A percentile compares a stretch with the other conserved stretches of the same genome.
Conservation (phyloP, 345 rosid species). For the Hevea brasiliensis region DNA sequence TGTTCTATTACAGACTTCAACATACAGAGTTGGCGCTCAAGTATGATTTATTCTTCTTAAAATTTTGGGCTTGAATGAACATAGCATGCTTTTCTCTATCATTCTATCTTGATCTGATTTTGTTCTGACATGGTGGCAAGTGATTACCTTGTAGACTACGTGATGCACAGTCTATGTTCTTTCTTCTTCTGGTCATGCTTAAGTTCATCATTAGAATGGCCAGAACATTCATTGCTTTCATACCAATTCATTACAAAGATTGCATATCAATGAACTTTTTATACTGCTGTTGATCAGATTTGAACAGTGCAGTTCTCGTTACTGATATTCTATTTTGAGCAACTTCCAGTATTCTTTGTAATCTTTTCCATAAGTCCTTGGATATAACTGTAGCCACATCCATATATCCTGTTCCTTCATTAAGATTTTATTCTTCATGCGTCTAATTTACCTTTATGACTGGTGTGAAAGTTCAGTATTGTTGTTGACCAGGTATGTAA, state of each 20-base stretch:
- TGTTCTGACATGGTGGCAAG: neutral
- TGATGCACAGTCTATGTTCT: neutral
- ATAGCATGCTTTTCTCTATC: slow-evolving; percentile 3
- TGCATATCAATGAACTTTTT: neutral
- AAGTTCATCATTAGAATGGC: neutral
- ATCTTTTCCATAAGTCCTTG: neutral
- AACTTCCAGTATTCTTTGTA: neutral
- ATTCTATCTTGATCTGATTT: slow-evolving; percentile 4
- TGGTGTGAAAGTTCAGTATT: slow-evolving; percentile 12
- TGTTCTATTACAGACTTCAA: slow-evolving; percentile 97
- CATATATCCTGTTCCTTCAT: neutral
- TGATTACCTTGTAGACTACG: neutral
- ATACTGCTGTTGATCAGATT: neutral
- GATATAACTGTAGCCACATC: slow-evolving; percentile 14
- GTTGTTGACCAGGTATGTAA: slow-evolving; percentile 72
- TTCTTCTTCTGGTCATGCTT: neutral
- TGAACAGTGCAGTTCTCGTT: neutral
- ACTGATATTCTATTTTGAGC: slow-evolving; percentile 7
- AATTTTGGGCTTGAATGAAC: slow-evolving; percentile 11
- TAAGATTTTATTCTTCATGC: slow-evolving; percentile 8
- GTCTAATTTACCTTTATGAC: slow-evolving; percentile 10
- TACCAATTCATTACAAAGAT: neutral
- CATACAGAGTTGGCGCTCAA: slow-evolving; percentile 97
- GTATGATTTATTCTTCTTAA: slow-evolving; percentile 47
- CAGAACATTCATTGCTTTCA: neutral